Conservation (phyloP, 108 stramenopile genomes). For the Bacterosira constricta region DNA sequence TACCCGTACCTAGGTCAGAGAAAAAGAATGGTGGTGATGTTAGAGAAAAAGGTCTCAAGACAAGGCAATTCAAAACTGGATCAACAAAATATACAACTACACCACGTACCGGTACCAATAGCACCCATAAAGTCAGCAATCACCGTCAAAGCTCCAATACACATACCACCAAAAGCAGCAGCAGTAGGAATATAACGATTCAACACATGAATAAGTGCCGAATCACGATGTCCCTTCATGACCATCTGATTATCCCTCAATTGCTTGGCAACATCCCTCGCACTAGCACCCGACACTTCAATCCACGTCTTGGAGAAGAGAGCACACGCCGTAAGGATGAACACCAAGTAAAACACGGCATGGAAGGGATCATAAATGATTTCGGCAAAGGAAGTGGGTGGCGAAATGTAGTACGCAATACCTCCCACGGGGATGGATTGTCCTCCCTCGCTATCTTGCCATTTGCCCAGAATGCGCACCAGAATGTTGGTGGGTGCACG, state of each 20-base stretch:
- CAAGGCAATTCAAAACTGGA: no score
- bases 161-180: conserved; percentile 99
- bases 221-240: conserved; percentile 98
- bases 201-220: conserved; percentile 94
- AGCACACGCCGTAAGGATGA: conserved; percentile 97
- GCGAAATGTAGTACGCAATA: conserved; percentile 99
- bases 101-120: conserved; percentile 97
- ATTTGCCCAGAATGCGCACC: conserved; percentile 97
- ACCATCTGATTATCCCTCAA: conserved; percentile 98
- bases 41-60: no score
- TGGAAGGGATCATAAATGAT: conserved; percentile 99
- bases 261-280: conserved; percentile 99
- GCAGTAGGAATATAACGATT: conserved; percentile 99
- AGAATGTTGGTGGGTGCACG: conserved; percentile 95
- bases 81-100: no score
- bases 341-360: conserved; percentile 97
- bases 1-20: no score
- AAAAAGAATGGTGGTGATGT: no score
- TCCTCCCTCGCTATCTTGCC: conserved; percentile 97
- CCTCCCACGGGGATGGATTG: conserved; percentile 96
- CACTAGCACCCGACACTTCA: conserved; percentile 95
- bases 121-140: conserved; percentile 98
- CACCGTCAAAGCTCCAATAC: conserved; percentile 97
- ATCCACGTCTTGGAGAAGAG: conserved; percentile 99
- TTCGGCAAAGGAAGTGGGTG: conserved; percentile 90